A percentile compares a stretch with the other conserved stretches of the same genome.
Conservation (phyloP, 2,329 filamentous ascomycete genomes). For the Aspergillus awamori region DNA sequence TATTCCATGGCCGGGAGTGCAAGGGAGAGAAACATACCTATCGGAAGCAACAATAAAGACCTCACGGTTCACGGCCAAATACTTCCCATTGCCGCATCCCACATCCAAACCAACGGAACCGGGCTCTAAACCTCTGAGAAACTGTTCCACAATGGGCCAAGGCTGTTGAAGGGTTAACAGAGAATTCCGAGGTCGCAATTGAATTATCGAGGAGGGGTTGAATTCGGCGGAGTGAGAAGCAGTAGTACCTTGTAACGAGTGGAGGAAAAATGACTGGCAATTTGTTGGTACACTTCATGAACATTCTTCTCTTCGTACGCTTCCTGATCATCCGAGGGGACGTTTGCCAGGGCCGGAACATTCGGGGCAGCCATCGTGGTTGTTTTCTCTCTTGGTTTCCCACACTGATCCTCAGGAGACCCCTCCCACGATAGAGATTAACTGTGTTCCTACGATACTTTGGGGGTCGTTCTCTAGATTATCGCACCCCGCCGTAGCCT, state of each 20-base stretch:
- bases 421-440: background rate
- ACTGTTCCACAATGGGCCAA: conserved; percentile 87
- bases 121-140: conserved; percentile 65
- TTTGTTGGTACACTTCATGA: conserved; percentile 78
- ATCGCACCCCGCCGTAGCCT: background rate
- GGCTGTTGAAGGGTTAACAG: conserved; percentile 54
- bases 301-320: conserved; percentile 84
- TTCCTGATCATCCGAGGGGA: conserved; percentile 20
- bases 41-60: conserved; percentile 85
- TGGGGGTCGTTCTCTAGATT: background rate
- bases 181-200: background rate
- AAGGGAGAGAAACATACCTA: conserved; percentile 60
- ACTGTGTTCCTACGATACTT: background rate
- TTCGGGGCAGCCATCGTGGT: background rate
- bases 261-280: conserved; percentile 53
- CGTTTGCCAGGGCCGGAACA: background rate
- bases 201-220: conserved; percentile 4
- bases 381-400: background rate
- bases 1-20: background rate
- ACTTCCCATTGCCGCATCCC: conserved; percentile 97
- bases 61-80: conserved; percentile 74
- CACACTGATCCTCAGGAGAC: background rate
- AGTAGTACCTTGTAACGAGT: conserved; percentile 63
- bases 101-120: conserved; percentile 86
- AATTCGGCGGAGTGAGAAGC: conserved; percentile 16